Evolutionary conservation across 805 yeast genomes (phyloP).

Genomic region (Candida adriatica): DNA sequence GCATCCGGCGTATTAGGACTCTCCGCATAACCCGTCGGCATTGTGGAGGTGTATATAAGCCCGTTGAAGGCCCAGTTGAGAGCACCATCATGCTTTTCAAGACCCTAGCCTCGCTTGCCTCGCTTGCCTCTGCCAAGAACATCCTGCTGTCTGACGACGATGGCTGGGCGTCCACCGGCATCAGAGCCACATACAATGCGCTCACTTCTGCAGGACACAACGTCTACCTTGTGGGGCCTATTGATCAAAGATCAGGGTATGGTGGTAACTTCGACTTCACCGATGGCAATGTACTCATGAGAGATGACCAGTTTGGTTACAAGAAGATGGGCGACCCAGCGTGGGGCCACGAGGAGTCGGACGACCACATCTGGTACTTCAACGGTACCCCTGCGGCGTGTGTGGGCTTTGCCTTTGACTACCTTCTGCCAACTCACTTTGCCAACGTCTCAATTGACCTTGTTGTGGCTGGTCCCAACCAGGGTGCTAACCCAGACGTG

Average conservation of each 20-base stretch:
- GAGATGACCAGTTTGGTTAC: slow-evolving; percentile 42
- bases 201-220: slow-evolving; percentile 41
- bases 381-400: slow-evolving; percentile 50
- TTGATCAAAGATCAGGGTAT: slow-evolving; percentile 42
- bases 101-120: slow-evolving; percentile 7
- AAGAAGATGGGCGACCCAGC: slow-evolving; percentile 43
- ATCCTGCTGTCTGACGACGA: slow-evolving; percentile 50
- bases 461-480: slow-evolving; percentile 47
- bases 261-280: slow-evolving; percentile 50
- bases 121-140: slow-evolving; percentile 28
- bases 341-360: slow-evolving; percentile 44
- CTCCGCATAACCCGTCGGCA: too few relatives aligned
- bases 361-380: slow-evolving; percentile 44
- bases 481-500: slow-evolving; percentile 41
- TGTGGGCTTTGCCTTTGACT: slow-evolving; percentile 41
- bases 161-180: slow-evolving; percentile 49
- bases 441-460: slow-evolving; percentile 38
- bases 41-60: too few relatives aligned
- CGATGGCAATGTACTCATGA: slow-evolving; percentile 29
- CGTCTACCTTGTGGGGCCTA: slow-evolving; percentile 46
- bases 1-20: too few relatives aligned
- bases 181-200: slow-evolving; percentile 47
- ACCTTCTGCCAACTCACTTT: slow-evolving; percentile 39
- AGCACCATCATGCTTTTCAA: too few relatives aligned
- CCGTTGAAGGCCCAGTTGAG: too few relatives aligned